phyloP scores from a whole-genome alignment of 805 yeast species.

The Scheffersomyces amazonensis region DNA sequence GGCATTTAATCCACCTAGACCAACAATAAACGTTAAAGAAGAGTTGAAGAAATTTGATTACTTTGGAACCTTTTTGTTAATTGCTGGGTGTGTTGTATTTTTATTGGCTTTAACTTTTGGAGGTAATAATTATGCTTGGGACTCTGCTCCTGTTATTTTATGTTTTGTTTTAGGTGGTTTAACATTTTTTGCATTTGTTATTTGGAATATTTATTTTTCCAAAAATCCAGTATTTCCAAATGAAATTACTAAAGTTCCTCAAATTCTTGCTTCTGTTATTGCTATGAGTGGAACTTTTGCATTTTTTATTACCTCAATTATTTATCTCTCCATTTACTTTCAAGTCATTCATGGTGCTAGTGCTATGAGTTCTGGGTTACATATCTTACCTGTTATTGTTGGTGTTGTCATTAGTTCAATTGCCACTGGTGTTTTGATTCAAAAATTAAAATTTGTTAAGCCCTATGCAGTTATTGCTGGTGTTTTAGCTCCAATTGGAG shows the following conservation, averaged over 20 bases:
- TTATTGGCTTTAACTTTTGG: slow-evolving; percentile 62
- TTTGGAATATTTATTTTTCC: slow-evolving; percentile 42
- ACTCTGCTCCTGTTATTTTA: slow-evolving; percentile 33
- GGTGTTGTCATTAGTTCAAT: slow-evolving; percentile 36
- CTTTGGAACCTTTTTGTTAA: slow-evolving; percentile 46
- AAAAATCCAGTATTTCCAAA: slow-evolving; percentile 44
- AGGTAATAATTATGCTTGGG: slow-evolving; percentile 58
- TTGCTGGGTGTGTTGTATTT: slow-evolving; percentile 47
- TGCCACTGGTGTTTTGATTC: slow-evolving; percentile 34
- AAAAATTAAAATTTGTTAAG: slow-evolving; percentile 38
- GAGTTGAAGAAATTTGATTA: slow-evolving; percentile 50
- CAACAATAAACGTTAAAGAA: slow-evolving; percentile 32
- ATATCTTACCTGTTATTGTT: slow-evolving; percentile 41
- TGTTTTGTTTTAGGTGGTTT: slow-evolving; percentile 33
- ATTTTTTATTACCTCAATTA: slow-evolving; percentile 32
- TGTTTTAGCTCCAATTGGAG: slow-evolving; percentile 37
- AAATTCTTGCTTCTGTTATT: slow-evolving; percentile 36
- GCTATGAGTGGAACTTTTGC: slow-evolving; percentile 28
- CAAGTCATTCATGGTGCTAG: slow-evolving; percentile 43
- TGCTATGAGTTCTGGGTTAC: slow-evolving; percentile 45
- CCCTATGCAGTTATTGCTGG: slow-evolving; percentile 32
- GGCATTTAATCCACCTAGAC: slow-evolving; percentile 45
- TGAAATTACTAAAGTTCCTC: slow-evolving; percentile 38
- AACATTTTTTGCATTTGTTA: slow-evolving; percentile 33
- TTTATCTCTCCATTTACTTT: slow-evolving; percentile 39